Evolutionary conservation across 192 early-diverging fungal species (phyloP).

Genomic region (Linnemannia exigua): DNA sequence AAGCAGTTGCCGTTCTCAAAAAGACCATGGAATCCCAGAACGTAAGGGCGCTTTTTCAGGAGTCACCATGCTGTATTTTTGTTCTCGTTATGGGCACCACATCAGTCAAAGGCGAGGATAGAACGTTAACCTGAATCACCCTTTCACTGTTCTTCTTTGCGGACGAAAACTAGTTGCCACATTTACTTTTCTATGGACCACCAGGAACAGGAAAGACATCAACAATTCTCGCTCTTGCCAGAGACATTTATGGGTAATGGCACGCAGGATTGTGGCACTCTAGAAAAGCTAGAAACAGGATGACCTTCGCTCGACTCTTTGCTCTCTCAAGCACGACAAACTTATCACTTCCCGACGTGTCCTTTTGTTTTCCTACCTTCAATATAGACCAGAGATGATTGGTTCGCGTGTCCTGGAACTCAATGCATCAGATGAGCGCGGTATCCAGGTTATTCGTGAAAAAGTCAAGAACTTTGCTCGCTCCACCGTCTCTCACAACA

Average conservation of each 20-base stretch:
- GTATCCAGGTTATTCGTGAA: conserved; percentile 92
- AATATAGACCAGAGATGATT: conserved; percentile 80
- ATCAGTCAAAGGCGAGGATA: background rate
- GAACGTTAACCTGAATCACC: background rate
- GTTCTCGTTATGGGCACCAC: background rate
- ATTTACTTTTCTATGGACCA: conserved; percentile 97
- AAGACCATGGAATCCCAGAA: conserved; percentile 91
- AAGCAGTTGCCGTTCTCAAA: conserved; percentile 86
- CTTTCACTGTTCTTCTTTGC: conserved; percentile 1
- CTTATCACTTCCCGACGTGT: background rate
- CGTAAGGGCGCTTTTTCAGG: conserved; percentile 63
- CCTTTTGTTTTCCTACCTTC: conserved; percentile 15
- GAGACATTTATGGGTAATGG: conserved; percentile 85
- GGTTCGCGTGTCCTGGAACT: conserved; percentile 90
- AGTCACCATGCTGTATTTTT: background rate
- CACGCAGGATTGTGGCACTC: background rate
- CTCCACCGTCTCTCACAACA: conserved; percentile 66
- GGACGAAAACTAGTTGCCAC: conserved; percentile 77
- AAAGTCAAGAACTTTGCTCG: conserved; percentile 97
- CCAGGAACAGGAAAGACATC: conserved; percentile 98
- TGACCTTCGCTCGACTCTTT: background rate
- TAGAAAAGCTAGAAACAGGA: background rate
- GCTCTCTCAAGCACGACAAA: background rate
- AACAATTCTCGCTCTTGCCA: conserved; percentile 90
- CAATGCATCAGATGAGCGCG: conserved; percentile 98